Percentiles rank a stretch among this genome's conserved stretches.
Conservation (phyloP, 805 yeast genomes). For the Hanseniaspora vineae region DNA sequence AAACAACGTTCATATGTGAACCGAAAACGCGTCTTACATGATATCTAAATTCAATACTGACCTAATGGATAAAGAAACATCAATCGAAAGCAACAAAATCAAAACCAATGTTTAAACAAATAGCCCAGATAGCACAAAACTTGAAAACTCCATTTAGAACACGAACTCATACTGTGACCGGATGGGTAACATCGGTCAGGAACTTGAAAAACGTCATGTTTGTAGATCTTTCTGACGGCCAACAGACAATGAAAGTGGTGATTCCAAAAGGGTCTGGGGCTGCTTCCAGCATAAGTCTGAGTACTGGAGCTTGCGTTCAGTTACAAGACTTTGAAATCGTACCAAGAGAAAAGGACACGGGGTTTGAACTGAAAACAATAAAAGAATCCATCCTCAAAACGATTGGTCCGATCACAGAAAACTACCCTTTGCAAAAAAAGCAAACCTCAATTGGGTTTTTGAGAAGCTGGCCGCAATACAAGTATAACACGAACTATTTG, state of each 20-base stretch:
- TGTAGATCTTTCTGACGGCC: conserved; percentile 71
- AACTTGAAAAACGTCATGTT: conserved; percentile 66
- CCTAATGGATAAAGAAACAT: not conserved
- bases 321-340: conserved; percentile 11
- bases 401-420: conserved; percentile 32
- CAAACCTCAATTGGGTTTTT: conserved; percentile 51
- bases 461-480: conserved; percentile 52
- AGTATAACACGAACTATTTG: conserved; percentile 60
- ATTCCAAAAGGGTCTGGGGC: conserved; percentile 22
- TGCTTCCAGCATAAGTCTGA: conserved; percentile 17
- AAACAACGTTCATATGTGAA: no score
- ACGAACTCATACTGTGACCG: conserved; percentile 31
- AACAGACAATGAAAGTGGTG: conserved; percentile 46
- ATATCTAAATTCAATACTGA: no score
- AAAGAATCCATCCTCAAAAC: conserved; percentile 1
- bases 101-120: not conserved
- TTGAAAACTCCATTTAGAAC: conserved; percentile 1
- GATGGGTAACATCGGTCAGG: conserved; percentile 68
- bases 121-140: not conserved
- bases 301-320: conserved; percentile 36
- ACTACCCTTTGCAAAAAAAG: conserved; percentile 79
- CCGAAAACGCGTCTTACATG: no score
- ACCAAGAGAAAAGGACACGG: conserved; percentile 30
- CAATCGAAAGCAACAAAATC: not conserved
- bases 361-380: conserved; percentile 31